Evolutionary conservation across 1,139 yeast species (phyloP).

Genomic region (Scheffersomyces titani): DNA sequence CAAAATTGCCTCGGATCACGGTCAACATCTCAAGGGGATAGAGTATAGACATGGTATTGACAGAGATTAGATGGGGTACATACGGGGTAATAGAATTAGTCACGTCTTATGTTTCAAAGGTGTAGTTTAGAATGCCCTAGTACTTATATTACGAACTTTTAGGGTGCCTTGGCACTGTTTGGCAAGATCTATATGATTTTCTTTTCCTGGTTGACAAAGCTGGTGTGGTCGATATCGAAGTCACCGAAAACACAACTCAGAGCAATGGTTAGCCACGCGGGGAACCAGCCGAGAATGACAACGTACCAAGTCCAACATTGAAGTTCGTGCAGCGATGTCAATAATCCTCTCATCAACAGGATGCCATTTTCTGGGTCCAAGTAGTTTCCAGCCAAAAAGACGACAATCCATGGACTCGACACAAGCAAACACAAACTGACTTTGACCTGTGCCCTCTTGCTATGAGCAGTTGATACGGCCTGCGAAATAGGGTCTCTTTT

Average conservation of each 20-base stretch:
- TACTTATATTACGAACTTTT: background rate
- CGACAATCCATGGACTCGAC: slow-evolving; percentile 57
- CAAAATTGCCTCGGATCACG: background rate
- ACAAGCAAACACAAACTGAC: slow-evolving; percentile 39
- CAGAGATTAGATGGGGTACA: background rate
- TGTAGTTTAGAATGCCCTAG: background rate
- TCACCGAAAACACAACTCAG: slow-evolving; percentile 32
- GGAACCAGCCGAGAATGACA: slow-evolving; percentile 75
- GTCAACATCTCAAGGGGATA: background rate
- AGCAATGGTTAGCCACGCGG: slow-evolving; percentile 69
- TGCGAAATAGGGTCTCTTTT: slow-evolving; percentile 13
- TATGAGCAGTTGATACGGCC: slow-evolving; percentile 9
- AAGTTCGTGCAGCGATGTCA: slow-evolving; percentile 66
- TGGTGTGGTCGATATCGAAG: slow-evolving; percentile 14
- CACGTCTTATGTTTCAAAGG: background rate
- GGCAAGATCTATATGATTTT: background rate
- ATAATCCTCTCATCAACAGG: slow-evolving; percentile 48
- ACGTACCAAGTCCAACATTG: slow-evolving; percentile 90
- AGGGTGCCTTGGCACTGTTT: background rate
- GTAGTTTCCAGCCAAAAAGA: slow-evolving; percentile 32
- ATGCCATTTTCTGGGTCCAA: slow-evolving; percentile 29
- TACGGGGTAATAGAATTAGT: background rate
- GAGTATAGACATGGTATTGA: background rate
- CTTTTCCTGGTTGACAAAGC: background rate
- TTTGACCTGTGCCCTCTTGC: slow-evolving; percentile 20